Evolutionary conservation across 2,329 filamentous ascomycete species (phyloP), one percentile per base, ranked within the genome.

Genomic region (Aspergillus ochraceus): DNA sequence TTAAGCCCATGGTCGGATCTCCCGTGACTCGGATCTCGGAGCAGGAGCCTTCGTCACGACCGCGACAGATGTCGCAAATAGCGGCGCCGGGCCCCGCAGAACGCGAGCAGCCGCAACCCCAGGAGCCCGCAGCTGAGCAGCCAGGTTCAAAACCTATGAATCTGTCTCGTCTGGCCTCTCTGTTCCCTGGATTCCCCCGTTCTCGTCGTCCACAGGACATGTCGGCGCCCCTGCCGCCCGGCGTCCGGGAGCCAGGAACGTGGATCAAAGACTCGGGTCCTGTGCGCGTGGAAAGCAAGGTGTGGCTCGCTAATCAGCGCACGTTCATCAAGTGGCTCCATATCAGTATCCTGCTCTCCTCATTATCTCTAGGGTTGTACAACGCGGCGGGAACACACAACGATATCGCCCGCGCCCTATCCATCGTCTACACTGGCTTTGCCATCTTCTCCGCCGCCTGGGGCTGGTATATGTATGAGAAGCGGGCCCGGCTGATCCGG

Each of bases 311-410:
- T 57, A 99, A 99, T 77, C 94, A 99, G 79, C 89, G 95, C 62
- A 99, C 95, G 0, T 99, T 97, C 74, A 89, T 99, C 76, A 98
- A 97, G 77, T 99, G 95, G 95, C 91, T 98, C 80, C 93, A 98
- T 75, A 92, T 99, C 70, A 89, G 88, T 62, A 87, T 99, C 52
- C 83, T 99, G 14, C 87, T 99, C 24, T 93, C 92, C 42, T 88
- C 89, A 22, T 79, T 99, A 30, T 91, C 91, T 0, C 80, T 99
- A 12, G 91, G 89, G 22, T 80, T 99, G 29, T 97, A 94, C 79
- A 94, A 96, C 68, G 92, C 94, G 0, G 93, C 93, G 0, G 90
- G 91, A 6, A 81, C 88, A 66, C 70, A 81, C 59, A 91, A 96
- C 74, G 81, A 81, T n/a, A 76, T 97, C 32, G 92, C 92, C 0